Evolutionary conservation across 1,284 basidiomycete species (phyloP), one percentile per base, ranked within the genome.

Genomic region (Ustilago tritici): DNA sequence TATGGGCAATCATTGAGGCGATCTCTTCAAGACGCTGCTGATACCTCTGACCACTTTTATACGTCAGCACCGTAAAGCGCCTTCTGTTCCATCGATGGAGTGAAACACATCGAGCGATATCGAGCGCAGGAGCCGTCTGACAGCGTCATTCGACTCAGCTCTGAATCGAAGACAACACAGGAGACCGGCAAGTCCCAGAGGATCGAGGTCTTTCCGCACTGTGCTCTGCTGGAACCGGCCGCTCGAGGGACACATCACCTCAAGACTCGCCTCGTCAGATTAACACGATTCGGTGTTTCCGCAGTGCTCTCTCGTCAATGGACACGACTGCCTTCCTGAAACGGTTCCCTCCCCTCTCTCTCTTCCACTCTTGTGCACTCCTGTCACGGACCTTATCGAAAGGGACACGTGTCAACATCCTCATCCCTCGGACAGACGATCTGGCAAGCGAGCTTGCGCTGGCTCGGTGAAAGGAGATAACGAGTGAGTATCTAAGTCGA

Each of bases 121-220:
- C 28, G 9, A 50, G 23, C 49, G 28, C 28, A 56, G 19, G 40
- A 49, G 19, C 15, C 50, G 17, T n/a, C 7, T 41, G 23, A 31
- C 47, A 46, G 40, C 56, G 43, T 46, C 28, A 2, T 23, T 53
- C 40, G 64, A 59, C 34, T 66, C 64, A 60, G 57, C 57, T 58
- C 1, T 12, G 17, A 31, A 65, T 58, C 49, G 62, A 31, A 19
- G n/a, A 40, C 50, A 66, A 49, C 49, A 31, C 12, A 31, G 28
- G 32, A 17, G 11, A 54, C 49, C 46, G 46, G 46, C 46, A 49
- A 49, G 23, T 28, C 49, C 31, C 19, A 54, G 59, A 19, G n/a
- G 7, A 11, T 23, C 34, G 40, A 43, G 3, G 7, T 54, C 32
- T n/a, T 47, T 58, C 62, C 49, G 63, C 56, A 65, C 56, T 38